Evolutionary conservation across 2,329 filamentous ascomycete species (phyloP), one percentile per base, ranked within the genome.

Genomic region (Diaporthe eres): DNA sequence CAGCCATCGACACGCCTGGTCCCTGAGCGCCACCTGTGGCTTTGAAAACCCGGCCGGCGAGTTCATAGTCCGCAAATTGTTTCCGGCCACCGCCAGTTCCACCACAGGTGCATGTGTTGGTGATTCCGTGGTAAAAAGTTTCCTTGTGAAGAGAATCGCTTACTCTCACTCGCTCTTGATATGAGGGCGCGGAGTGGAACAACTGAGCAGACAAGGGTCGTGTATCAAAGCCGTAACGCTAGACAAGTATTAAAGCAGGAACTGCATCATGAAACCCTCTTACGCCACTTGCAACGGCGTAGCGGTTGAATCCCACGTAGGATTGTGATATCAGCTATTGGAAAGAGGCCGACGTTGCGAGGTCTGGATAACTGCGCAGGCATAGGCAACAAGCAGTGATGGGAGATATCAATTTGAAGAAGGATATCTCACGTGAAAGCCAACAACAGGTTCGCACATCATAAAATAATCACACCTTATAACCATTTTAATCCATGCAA

Each of bases 11-110:
- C 28, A 96, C 84, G n/a, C 94, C 94, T 13, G 96, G 87, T 0
- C 94, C 94, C 76, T 92, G 88, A 3, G 90, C 94, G 73, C 90
- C 94, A 25, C 94, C 94, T 2, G 93, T 94, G 4, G 95, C 92
- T 42, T 94, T 82, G 63, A 95, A 90, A 1, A 94, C 89, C 80
- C 92, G 93, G 75, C 91, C 90, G n/a, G 86, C 86, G 49, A 96
- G 86, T 77, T 90, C 91, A 84, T 95, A 95, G 81, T 95, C 94
- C 8, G 91, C 90, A 70, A 94, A 82, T n/a, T 80, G 79, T 74
- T 84, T 85, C 31, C 67, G 78, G 4, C 84, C 83, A 12, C 85
- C 77, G 44, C 81, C 80, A 37, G 78, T 79, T 65, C 72, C 71
- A 9, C 76, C 71, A 15, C 15, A 39, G 12, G 13, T 39, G 22